Percentiles rank a stretch among this genome's conserved stretches.
Conservation (phyloP, 83 land plant species). For the Thuja plicata region DNA sequence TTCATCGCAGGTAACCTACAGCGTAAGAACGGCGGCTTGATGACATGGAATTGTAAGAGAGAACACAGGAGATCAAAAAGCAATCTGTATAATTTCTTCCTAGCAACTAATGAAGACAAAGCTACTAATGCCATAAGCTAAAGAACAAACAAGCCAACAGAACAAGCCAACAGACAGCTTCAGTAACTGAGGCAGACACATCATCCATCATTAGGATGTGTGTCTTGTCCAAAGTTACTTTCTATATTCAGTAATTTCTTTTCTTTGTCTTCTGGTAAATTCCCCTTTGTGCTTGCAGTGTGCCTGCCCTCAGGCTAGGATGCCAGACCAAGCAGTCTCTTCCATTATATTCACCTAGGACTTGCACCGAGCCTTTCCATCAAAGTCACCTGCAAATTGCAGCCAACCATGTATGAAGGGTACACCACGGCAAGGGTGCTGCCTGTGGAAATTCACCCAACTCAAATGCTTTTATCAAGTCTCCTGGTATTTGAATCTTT, state of each 20-base stretch:
- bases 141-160: background rate
- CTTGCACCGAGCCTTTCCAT: too few species aligned
- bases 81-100: background rate
- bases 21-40: background rate
- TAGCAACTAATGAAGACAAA: background rate
- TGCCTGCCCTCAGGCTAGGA: background rate
- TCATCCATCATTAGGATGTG: background rate
- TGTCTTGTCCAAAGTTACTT: background rate
- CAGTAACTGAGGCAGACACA: background rate
- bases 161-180: background rate
- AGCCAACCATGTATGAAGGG: too few species aligned
- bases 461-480: too few species aligned
- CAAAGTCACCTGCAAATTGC: too few species aligned
- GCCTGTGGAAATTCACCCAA: too few species aligned
- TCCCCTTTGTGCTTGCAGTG: background rate
- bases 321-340: too few species aligned
- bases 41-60: background rate
- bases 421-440: too few species aligned
- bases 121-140: background rate
- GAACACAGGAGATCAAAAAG: background rate
- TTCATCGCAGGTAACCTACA: background rate
- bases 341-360: too few species aligned
- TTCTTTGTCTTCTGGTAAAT: too few species aligned
- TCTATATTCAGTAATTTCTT: too few species aligned
- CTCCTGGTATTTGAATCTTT: too few species aligned